Evolutionary conservation across 108 stramenopile species (phyloP).

Genomic region (Nitzschia sp.): DNA sequence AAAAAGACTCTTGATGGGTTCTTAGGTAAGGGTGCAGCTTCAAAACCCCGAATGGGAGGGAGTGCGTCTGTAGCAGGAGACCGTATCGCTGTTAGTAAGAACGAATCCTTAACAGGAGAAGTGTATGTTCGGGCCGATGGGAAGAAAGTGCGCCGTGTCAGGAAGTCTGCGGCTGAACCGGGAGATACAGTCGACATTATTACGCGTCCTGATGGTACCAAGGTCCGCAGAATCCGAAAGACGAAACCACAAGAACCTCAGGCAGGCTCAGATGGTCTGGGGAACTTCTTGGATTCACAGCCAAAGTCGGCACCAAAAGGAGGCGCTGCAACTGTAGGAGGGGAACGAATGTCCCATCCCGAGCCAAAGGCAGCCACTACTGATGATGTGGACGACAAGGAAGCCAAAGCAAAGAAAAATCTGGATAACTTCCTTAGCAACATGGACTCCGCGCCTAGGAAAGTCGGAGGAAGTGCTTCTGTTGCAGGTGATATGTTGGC

Average conservation of each 20-base stretch:
- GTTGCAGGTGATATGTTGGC: constrained; percentile 45
- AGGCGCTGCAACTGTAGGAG: constrained; percentile 35
- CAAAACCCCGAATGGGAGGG: constrained; percentile 24
- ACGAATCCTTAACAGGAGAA: constrained; percentile 41
- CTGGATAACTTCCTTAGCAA: constrained; percentile 27
- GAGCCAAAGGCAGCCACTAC: constrained; percentile 3
- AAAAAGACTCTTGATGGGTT: constrained; percentile 35
- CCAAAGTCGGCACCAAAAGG: constrained; percentile 16
- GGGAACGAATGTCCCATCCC: constrained; percentile 7
- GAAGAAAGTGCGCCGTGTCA: constrained; percentile 45
- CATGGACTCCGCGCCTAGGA: constrained; percentile 15
- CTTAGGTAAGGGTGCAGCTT: constrained; percentile 14
- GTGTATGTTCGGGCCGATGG: constrained; percentile 57
- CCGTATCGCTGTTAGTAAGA: constrained; percentile 35
- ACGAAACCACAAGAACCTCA: constrained; percentile 26
- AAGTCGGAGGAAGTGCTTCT: constrained; percentile 38
- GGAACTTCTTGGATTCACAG: constrained; percentile 35
- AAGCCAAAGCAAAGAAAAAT: constrained; percentile 20
- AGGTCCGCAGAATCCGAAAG: constrained; percentile 43
- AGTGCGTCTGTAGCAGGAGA: constrained; percentile 49
- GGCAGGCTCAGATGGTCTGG: constrained; percentile 1
- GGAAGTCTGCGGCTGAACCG: constrained; percentile 9
- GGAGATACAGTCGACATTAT: constrained; percentile 47
- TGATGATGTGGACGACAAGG: constrained; percentile 19
- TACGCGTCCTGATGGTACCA: constrained; percentile 50